phyloP scores from a whole-genome alignment of 225 moss, liverwort and hornwort genomes.

The Thuidium tamariscinum region DNA sequence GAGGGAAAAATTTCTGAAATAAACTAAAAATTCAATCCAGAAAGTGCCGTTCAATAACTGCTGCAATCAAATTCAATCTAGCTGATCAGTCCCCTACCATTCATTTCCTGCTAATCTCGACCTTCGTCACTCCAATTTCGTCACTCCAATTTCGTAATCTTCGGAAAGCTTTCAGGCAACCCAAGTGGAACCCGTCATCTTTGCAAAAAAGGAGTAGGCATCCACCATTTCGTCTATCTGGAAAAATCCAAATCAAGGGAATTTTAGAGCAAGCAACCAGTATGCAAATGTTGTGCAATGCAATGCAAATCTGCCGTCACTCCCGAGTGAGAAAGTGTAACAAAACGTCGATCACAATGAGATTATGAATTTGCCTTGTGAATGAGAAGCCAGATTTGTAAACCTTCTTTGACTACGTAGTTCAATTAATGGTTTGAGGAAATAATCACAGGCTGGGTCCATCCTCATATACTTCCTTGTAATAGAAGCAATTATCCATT shows the following conservation, averaged over 20 bases:
- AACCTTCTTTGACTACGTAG: neutral
- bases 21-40: neutral
- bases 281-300: neutral
- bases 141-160: neutral
- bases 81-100: too few relatives aligned
- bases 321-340: neutral
- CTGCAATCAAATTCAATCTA: neutral
- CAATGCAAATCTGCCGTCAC: neutral
- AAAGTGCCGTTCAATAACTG: too few relatives aligned
- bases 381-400: neutral
- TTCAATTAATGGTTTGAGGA: neutral
- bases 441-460: neutral
- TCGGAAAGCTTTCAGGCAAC: neutral
- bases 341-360: neutral
- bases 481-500: neutral
- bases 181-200: constrained; percentile 29
- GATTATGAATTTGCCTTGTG: neutral
- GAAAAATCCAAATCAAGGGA: neutral
- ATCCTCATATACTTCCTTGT: neutral
- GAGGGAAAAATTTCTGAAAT: neutral
- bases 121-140: neutral
- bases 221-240: constrained; percentile 43
- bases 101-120: neutral
- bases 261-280: neutral
- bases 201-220: constrained; percentile 35